These are phyloP conservation scores for Graphiopsis chlorocephala DNA, from an alignment of 2,329 filamentous ascomycete genomes.

Conservation along the genomic window DNA sequence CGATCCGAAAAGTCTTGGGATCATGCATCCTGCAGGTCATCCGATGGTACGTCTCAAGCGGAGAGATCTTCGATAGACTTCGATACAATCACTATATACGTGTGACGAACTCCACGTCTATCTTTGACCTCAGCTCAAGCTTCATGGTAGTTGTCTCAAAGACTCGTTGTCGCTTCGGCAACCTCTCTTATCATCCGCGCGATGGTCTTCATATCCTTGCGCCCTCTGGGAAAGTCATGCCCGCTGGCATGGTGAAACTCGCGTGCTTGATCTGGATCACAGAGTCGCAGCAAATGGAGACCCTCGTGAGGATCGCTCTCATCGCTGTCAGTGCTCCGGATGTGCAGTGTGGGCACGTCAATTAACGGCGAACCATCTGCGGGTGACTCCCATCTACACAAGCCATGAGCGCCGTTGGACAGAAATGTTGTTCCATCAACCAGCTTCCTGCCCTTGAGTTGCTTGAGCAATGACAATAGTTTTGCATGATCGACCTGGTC, in stretches of 20 bases:
- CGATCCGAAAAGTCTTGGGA: slow-evolving; percentile 16
- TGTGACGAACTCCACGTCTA: neutral
- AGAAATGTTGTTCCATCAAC: slow-evolving; percentile 19
- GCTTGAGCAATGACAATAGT: slow-evolving; percentile 5
- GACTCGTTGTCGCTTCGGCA: slow-evolving; percentile 1
- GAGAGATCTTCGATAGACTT: neutral
- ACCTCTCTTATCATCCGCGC: slow-evolving; percentile 16
- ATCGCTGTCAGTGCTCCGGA: slow-evolving; percentile 18
- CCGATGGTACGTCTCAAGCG: slow-evolving; percentile 10
- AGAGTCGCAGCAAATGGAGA: slow-evolving; percentile 18
- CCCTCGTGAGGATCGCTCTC: slow-evolving; percentile 19
- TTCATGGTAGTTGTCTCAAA: neutral
- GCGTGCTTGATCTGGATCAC: slow-evolving; percentile 12
- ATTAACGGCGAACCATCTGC: slow-evolving; percentile 12
- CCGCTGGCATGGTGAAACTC: slow-evolving; percentile 18
- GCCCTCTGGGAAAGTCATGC: slow-evolving; percentile 19
- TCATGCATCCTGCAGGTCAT: slow-evolving; percentile 10
- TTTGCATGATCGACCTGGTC: slow-evolving; percentile 18
- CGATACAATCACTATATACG: neutral
- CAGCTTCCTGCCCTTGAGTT: slow-evolving; percentile 15
- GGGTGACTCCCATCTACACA: slow-evolving; percentile 13
- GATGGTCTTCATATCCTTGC: slow-evolving; percentile 19
- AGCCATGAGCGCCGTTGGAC: slow-evolving; percentile 16
- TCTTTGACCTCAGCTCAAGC: neutral
- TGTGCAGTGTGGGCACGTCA: slow-evolving; percentile 19